Conservation (phyloP, 2,329 filamentous ascomycete species). For the Neurospora crassa region DNA sequence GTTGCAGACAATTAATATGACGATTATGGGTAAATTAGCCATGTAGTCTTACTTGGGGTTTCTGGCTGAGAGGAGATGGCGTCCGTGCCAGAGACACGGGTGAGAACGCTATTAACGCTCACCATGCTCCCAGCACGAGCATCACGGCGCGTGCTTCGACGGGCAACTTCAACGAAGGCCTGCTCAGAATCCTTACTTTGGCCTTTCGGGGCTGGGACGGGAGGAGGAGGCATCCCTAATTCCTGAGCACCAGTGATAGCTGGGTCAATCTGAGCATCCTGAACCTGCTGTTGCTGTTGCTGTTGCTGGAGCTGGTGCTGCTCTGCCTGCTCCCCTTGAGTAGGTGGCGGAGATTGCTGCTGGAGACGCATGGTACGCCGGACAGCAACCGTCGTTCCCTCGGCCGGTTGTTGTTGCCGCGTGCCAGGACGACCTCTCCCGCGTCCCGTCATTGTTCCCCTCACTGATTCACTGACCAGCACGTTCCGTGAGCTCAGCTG, state of each 20-base stretch:
- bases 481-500: background rate
- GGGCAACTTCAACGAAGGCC: conserved; percentile 2
- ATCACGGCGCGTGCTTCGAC: conserved; percentile 10
- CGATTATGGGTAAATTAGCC: background rate
- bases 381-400: conserved; percentile 9
- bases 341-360: conserved; percentile 8
- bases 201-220: conserved; percentile 10
- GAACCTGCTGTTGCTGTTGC: conserved; percentile 2
- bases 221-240: conserved; percentile 14
- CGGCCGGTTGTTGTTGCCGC: conserved; percentile 8
- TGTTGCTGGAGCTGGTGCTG: conserved; percentile 6
- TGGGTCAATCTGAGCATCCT: conserved; percentile 13
- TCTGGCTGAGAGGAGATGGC: conserved; percentile 11
- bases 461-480: background rate
- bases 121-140: conserved; percentile 5
- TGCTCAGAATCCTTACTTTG: background rate
- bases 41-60: conserved; percentile 7
- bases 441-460: conserved; percentile 13
- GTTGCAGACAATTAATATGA: background rate
- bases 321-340: background rate
- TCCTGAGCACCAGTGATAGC: conserved; percentile 11
- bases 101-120: conserved; percentile 8
- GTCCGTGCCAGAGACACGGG: conserved; percentile 3
- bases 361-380: conserved; percentile 17
- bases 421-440: conserved; percentile 13